Percentiles rank a stretch among this genome's conserved stretches.
phyloP scores from a whole-genome alignment of 805 yeast species.

The Candida ponderosae region DNA sequence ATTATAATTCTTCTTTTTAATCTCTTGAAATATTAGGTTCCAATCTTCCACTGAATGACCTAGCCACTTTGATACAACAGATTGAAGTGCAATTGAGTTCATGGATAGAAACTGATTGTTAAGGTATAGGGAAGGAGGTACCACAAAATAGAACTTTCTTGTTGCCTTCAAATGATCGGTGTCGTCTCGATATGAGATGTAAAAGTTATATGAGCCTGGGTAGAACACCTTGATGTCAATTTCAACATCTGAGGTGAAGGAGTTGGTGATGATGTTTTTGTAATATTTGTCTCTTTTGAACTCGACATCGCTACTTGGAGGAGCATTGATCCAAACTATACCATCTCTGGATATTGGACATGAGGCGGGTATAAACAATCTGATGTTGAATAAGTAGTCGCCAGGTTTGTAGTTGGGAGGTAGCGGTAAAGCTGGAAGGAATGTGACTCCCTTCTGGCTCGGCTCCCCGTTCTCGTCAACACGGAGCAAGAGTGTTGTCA shows the following conservation, averaged over 20 bases:
- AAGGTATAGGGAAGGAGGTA: slow-evolving; percentile 65
- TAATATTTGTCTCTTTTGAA: slow-evolving; percentile 55
- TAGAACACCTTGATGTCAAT: slow-evolving; percentile 52
- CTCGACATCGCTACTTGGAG: slow-evolving; percentile 29
- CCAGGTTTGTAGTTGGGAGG: slow-evolving; percentile 28
- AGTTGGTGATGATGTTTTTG: slow-evolving; percentile 40
- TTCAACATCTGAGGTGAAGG: slow-evolving; percentile 56
- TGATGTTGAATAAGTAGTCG: slow-evolving; percentile 40
- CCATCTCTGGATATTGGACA: slow-evolving; percentile 67
- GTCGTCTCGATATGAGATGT: slow-evolving; percentile 45
- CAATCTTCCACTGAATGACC: slow-evolving; percentile 57
- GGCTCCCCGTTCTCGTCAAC: slow-evolving; percentile 28
- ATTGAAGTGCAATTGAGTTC: slow-evolving; percentile 73
- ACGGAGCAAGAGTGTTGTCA: slow-evolving; percentile 25
- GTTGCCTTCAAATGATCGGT: slow-evolving; percentile 37
- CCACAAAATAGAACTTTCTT: slow-evolving; percentile 62
- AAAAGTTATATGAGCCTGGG: slow-evolving; percentile 80
- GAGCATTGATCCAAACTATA: slow-evolving; percentile 65
- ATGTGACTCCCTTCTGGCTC: slow-evolving; percentile 28
- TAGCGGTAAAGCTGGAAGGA: slow-evolving; percentile 29
- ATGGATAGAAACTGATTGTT: slow-evolving; percentile 53
- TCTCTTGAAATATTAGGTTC: slow-evolving; percentile 54
- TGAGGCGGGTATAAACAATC: slow-evolving; percentile 68
- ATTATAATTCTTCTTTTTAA: slow-evolving; percentile 76
- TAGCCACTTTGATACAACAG: slow-evolving; percentile 88